Conservation (phyloP, 768 basidiomycete species). For the Butyriboletus loyo region DNA sequence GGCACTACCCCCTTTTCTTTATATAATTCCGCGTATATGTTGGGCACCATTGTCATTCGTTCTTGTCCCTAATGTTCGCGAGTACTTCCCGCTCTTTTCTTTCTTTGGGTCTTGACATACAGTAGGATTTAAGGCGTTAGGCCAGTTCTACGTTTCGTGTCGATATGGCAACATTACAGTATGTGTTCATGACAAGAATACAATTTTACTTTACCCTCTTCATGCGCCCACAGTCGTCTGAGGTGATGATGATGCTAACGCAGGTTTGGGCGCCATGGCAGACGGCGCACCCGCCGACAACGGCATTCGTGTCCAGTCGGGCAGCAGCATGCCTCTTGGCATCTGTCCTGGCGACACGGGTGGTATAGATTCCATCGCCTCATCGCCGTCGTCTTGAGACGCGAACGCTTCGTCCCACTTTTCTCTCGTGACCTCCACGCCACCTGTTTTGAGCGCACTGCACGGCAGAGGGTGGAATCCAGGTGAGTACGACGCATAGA, state of each 20-base stretch:
- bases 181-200: conserved; percentile 5
- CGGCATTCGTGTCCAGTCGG: conserved; percentile 77
- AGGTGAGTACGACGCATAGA: not conserved
- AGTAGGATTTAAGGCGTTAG: conserved; percentile 9
- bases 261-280: conserved; percentile 31
- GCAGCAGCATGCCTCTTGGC: conserved; percentile 52
- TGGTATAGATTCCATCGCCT: conserved; percentile 23
- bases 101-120: not conserved
- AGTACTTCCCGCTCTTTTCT: not conserved
- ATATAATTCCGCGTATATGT: not conserved
- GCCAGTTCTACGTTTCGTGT: conserved; percentile 10
- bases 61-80: not conserved
- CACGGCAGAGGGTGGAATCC: not conserved
- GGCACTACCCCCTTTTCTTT: not conserved
- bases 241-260: conserved; percentile 9
- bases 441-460: conserved; percentile 85
- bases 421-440: conserved; percentile 77
- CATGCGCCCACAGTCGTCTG: conserved; percentile 36
- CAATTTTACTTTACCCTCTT: conserved; percentile 6
- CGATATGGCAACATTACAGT: conserved; percentile 4
- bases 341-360: conserved; percentile 24
- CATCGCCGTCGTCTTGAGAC: conserved; percentile 41
- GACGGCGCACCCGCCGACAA: conserved; percentile 64
- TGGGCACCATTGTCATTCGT: not conserved
- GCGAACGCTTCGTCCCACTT: conserved; percentile 75